phyloP scores from a whole-genome alignment of 148 eudicot species.

The Rhododendron vialii region DNA sequence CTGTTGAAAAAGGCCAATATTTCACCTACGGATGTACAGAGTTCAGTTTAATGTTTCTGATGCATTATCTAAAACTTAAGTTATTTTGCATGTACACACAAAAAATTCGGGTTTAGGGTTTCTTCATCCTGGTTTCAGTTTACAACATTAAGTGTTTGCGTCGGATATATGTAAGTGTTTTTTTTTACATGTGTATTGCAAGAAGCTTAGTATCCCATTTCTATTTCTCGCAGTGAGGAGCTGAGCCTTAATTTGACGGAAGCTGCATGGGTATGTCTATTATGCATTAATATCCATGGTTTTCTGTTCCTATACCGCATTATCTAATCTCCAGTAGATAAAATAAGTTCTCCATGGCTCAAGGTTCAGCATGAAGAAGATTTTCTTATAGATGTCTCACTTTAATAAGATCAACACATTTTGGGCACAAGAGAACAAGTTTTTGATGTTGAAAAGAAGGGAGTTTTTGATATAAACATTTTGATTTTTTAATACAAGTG shows the following conservation, averaged over 20 bases:
- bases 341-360: not conserved
- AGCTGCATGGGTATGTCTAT: conserved; percentile 85
- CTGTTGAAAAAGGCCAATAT: not conserved
- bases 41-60: not conserved
- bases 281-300: not conserved
- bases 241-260: conserved; percentile 81
- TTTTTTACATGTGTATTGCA: not conserved
- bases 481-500: not conserved
- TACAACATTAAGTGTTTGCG: not conserved
- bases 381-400: not conserved
- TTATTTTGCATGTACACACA: not conserved
- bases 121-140: no score
- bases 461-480: not conserved
- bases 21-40: not conserved
- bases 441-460: not conserved
- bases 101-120: no score
- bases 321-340: not conserved
- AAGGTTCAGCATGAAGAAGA: not conserved
- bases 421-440: not conserved
- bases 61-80: not conserved
- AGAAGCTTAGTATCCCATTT: conserved; percentile 18
- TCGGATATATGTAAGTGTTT: not conserved
- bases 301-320: not conserved
- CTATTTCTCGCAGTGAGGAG: conserved; percentile 63
- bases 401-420: not conserved